A percentile compares a stretch with the other conserved stretches of the same genome.
These are phyloP conservation scores for Trametes cinnabarina DNA, from an alignment of 768 basidiomycete genomes.

Conservation along the genomic window DNA sequence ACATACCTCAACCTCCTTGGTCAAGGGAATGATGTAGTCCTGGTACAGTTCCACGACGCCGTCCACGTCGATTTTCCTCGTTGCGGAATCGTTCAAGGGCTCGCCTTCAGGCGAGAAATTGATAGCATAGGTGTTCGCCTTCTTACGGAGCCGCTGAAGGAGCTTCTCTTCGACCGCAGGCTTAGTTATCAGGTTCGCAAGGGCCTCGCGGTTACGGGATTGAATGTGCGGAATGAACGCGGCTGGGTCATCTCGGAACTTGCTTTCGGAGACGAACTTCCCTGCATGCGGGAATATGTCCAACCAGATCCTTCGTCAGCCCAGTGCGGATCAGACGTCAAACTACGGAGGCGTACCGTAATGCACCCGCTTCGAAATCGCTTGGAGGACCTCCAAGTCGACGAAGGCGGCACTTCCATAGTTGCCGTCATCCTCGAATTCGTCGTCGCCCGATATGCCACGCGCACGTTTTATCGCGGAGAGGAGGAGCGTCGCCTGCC, in stretches of 20 bases:
- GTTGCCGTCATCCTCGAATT: conserved; percentile 92
- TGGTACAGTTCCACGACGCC: conserved; percentile 92
- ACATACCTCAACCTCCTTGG: conserved; percentile 95
- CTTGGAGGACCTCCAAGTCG: conserved; percentile 95
- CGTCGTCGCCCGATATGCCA: conserved; percentile 64
- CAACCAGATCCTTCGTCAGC: too few relatives aligned
- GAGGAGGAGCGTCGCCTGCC: conserved; percentile 63
- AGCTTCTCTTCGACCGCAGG: conserved; percentile 90
- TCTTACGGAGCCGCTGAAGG: conserved; percentile 80
- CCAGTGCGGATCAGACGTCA: neutral
- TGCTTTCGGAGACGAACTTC: conserved; percentile 98
- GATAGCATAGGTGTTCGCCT: conserved; percentile 73
- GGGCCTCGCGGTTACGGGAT: conserved; percentile 67
- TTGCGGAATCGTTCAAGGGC: conserved; percentile 38
- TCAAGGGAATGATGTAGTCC: conserved; percentile 94
- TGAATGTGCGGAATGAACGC: conserved; percentile 92
- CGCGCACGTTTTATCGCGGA: conserved; percentile 62
- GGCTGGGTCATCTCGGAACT: conserved; percentile 83
- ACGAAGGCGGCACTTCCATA: conserved; percentile 94
- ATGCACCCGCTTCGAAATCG: conserved; percentile 97
- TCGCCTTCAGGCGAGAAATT: conserved; percentile 76
- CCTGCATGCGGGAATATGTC: too few relatives aligned
- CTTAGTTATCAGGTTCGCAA: conserved; percentile 92
- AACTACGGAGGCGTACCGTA: conserved; percentile 62
- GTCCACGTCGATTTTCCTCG: conserved; percentile 84